Evolutionary conservation across 257 asterid species (phyloP).

Genomic region (Solanum rostratum): DNA sequence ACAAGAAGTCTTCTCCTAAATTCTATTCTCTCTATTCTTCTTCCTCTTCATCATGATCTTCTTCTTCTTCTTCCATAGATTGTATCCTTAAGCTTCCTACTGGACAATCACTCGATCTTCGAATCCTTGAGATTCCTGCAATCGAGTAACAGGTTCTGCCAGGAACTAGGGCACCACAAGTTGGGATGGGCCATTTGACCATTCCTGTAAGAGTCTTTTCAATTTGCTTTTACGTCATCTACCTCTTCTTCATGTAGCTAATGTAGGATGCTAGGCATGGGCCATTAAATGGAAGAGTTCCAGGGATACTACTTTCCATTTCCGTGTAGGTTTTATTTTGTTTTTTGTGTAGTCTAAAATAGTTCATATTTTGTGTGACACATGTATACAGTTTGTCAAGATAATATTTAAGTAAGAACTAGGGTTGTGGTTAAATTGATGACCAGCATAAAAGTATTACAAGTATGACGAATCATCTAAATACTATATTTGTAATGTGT

Average conservation of each 20-base stretch:
- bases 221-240: neutral
- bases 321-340: neutral
- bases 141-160: too few relatives aligned
- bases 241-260: neutral
- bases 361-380: neutral
- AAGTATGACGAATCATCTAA: neutral
- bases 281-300: neutral
- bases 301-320: neutral
- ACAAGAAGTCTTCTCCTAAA: too few relatives aligned
- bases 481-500: neutral
- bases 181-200: neutral
- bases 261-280: neutral
- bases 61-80: too few relatives aligned
- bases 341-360: neutral
- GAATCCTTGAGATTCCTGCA: too few relatives aligned
- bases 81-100: too few relatives aligned
- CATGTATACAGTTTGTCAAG: neutral
- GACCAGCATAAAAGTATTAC: neutral
- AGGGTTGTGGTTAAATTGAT: neutral
- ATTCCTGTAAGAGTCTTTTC: neutral
- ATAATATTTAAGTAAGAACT: neutral
- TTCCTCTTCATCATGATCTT: too few relatives aligned
- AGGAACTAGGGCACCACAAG: neutral
- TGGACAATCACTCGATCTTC: too few relatives aligned
- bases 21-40: too few relatives aligned